Evolutionary conservation across 352 stramenopile species (phyloP).

Genomic region (Pythium dissotocum): DNA sequence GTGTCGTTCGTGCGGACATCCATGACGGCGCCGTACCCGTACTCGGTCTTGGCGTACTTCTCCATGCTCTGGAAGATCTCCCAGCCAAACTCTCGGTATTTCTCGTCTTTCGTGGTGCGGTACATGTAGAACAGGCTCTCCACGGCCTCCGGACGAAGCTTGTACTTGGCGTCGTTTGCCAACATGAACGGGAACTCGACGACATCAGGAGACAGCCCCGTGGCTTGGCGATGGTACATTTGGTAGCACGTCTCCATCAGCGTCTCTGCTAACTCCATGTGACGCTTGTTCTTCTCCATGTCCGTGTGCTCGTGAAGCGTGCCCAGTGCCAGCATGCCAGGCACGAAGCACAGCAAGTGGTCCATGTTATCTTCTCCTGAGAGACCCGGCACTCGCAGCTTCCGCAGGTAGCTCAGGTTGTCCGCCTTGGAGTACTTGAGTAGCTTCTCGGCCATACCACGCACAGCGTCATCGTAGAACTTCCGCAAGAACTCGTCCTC

Average conservation of each 20-base stretch:
- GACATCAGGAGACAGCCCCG: constrained; percentile 93
- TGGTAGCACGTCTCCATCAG: constrained; percentile 93
- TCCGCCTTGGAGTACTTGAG: constrained; percentile 68
- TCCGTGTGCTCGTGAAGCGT: constrained; percentile 61
- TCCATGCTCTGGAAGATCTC: constrained; percentile 95
- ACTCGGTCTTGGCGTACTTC: constrained; percentile 85
- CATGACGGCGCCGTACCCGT: constrained; percentile 83
- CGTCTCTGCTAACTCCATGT: constrained; percentile 88
- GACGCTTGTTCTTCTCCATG: constrained; percentile 66
- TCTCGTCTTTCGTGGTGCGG: constrained; percentile 92
- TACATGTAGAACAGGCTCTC: constrained; percentile 97
- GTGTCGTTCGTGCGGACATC: constrained; percentile 50
- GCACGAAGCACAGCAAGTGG: constrained; percentile 97
- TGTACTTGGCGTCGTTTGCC: constrained; percentile 83
- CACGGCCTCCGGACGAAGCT: constrained; percentile 94
- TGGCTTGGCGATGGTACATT: constrained; percentile 93
- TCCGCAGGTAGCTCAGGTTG: constrained; percentile 71
- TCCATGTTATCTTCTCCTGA: constrained; percentile 88
- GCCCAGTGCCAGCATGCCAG: constrained; percentile 93
- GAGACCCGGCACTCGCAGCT: constrained; percentile 54
- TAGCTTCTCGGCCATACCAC: constrained; percentile 92
- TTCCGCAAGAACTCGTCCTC: constrained; percentile 71
- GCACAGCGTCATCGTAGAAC: constrained; percentile 94
- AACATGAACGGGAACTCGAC: constrained; percentile 83
- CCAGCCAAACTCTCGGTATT: constrained; percentile 96